Conservation (phyloP, 441 rosid species). For the Sinapis alba region DNA sequence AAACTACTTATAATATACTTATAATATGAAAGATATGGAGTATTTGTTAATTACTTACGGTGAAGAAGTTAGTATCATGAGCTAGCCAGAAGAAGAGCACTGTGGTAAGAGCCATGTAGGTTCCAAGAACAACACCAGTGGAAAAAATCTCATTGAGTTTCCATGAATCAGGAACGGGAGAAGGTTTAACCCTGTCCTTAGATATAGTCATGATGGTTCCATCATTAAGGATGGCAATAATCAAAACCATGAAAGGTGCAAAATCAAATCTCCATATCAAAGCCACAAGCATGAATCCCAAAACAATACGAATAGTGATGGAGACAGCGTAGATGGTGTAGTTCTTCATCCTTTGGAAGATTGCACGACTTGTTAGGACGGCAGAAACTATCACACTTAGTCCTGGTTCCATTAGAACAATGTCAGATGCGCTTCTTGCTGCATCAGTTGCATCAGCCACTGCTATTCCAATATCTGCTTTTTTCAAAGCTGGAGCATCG, state of each 20-base stretch:
- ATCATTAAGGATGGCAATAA: constrained; percentile 88
- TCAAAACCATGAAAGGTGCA: constrained; percentile 94
- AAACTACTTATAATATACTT: no score
- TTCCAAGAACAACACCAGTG: constrained; percentile 79
- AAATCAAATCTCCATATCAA: constrained; percentile 91
- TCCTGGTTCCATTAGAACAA: constrained; percentile 90
- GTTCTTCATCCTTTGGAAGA: constrained; percentile 98
- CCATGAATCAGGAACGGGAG: constrained; percentile 92
- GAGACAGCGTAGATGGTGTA: constrained; percentile 97
- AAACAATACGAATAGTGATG: constrained; percentile 88
- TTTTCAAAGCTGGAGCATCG: constrained; percentile 90
- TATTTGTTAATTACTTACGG: no score
- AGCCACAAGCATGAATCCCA: constrained; percentile 88
- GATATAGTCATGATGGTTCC: constrained; percentile 98
- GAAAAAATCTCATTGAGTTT: constrained; percentile 87
- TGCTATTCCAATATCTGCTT: constrained; percentile 91
- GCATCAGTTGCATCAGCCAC: constrained; percentile 97
- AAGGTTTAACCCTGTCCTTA: constrained; percentile 89
- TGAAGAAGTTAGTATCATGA: constrained; percentile 68
- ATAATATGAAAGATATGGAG: no score
- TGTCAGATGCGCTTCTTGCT: constrained; percentile 86
- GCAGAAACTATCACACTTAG: constrained; percentile 86
- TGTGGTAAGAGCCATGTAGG: constrained; percentile 75
- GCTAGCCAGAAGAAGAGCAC: constrained; percentile 75
- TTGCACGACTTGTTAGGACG: constrained; percentile 88